Evolutionary conservation across 2,329 filamentous ascomycete genomes (phyloP), one percentile per base, ranked within the genome.

Genomic region (Fusarium solani-melongenae): DNA sequence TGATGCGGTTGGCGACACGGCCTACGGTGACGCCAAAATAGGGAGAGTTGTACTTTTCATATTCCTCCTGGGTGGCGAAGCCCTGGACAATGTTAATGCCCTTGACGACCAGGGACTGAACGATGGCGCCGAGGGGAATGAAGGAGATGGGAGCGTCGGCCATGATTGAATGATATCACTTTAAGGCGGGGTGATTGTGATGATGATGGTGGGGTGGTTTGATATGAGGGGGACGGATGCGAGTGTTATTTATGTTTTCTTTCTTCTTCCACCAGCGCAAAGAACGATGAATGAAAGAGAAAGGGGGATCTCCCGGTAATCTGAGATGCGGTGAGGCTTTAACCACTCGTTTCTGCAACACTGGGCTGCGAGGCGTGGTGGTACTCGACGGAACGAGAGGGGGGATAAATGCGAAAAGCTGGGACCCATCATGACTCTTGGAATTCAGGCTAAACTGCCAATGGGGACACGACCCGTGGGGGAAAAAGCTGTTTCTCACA

Each of bases 11-110:
- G 70, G 95, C 90, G 22, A 92, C 86, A 62, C 91, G 93, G 64
- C 96, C 96, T 81, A 98, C 98, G 51, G 94, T 98, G 82, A 96
- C 95, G 73, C 96, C 96, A 80, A 98, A 98, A 86, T 91, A 95
- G 2, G 94, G 91, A 12, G 83, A 85, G 84, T 96, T 96, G 86
- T 95, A 86, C 76, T 90, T 84, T 73, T 88, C 88, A 85, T 98
- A 98, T 69, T 92, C 89, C 51, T 93, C 90, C 62, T 93, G 89
- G 15, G 88, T 91, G 20, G 93, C 90, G 84, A 98, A 98, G 62
- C 92, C 92, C 76, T 96, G 93, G 24, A 98, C 95, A 74, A 99
- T 96, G 85, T 98, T 96, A 80, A 90, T 86, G 72, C 91, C 92
- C 68, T 88, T 92, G 76, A 98, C 89, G 56, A 87, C 88, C 85